Conservation (phyloP, 306 rosid species). For the Cicer arietinum region DNA sequence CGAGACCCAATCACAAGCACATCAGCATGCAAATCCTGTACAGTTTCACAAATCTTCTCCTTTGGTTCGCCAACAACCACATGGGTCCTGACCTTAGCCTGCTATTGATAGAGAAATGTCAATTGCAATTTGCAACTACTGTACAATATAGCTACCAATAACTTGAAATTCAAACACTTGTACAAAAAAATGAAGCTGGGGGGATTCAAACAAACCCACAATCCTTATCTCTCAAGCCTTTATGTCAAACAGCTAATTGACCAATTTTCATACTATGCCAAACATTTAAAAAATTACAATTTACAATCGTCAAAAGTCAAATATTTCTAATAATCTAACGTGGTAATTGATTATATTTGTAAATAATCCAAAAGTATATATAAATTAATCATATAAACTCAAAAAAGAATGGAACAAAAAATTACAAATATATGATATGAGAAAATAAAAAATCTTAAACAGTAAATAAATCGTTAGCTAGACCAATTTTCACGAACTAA, state of each 20-base stretch:
- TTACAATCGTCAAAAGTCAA: too few species aligned
- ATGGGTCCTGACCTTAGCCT: constrained; percentile 64
- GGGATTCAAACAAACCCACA: background rate
- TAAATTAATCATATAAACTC: background rate
- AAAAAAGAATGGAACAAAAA: background rate
- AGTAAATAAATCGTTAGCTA: background rate
- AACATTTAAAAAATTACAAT: background rate
- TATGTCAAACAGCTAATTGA: background rate
- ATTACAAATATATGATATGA: background rate
- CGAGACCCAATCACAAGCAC: constrained; percentile 90
- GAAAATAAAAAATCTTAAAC: background rate
- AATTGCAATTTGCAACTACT: background rate
- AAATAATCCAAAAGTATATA: too few species aligned
- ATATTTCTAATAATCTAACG: too few species aligned
- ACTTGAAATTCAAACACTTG: background rate
- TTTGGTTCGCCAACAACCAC: constrained; percentile 89
- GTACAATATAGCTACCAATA: background rate
- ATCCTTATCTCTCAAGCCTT: background rate
- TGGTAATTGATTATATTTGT: too few species aligned
- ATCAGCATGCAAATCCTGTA: constrained; percentile 70
- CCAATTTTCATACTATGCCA: background rate
- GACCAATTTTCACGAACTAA: background rate
- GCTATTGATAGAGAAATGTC: constrained; percentile 21
- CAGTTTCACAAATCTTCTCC: constrained; percentile 88
- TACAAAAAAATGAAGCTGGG: background rate